phyloP scores from a whole-genome alignment of 2,329 filamentous ascomycete species.

The Septoria linicola region DNA sequence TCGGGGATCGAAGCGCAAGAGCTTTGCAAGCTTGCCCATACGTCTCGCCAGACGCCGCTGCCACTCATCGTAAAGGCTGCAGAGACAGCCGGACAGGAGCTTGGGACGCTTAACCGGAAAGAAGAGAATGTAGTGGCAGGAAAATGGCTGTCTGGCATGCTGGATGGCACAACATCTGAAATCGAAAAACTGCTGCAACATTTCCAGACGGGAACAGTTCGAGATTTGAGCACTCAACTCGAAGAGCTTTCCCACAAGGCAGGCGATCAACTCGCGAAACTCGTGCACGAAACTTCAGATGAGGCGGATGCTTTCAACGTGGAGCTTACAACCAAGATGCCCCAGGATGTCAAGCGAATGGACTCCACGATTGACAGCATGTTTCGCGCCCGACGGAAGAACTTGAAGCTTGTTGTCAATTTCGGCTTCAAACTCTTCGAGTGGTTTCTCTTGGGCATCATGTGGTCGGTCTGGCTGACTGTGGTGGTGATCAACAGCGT shows the following conservation, averaged over 20 bases:
- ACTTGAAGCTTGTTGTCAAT: conserved; percentile 72
- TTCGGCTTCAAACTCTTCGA: conserved; percentile 80
- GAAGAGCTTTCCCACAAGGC: conserved; percentile 48
- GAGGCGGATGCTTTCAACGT: conserved; percentile 76
- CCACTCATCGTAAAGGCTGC: conserved; percentile 41
- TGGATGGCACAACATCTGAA: conserved; percentile 41
- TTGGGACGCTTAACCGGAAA: conserved; percentile 50
- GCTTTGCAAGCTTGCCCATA: conserved; percentile 65
- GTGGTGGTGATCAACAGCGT: conserved; percentile 73
- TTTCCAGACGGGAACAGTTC: conserved; percentile 50
- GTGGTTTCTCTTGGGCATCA: conserved; percentile 81
- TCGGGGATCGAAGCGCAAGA: conserved; percentile 89
- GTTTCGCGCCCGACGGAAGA: conserved; percentile 69
- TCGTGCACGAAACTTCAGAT: conserved; percentile 69
- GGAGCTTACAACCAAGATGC: conserved; percentile 72
- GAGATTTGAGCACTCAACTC: conserved; percentile 46
- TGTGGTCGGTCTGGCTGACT: conserved; percentile 93
- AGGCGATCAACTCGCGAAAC: conserved; percentile 52
- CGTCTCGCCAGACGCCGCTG: conserved; percentile 37
- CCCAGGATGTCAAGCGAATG: conserved; percentile 76
- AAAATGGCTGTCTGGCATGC: conserved; percentile 51
- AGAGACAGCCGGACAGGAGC: conserved; percentile 39
- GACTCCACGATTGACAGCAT: conserved; percentile 69
- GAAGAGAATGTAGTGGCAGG: conserved; percentile 57
- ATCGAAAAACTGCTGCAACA: conserved; percentile 51